Conservation (phyloP, 768 basidiomycete genomes). For the Pleurotus platypus region DNA sequence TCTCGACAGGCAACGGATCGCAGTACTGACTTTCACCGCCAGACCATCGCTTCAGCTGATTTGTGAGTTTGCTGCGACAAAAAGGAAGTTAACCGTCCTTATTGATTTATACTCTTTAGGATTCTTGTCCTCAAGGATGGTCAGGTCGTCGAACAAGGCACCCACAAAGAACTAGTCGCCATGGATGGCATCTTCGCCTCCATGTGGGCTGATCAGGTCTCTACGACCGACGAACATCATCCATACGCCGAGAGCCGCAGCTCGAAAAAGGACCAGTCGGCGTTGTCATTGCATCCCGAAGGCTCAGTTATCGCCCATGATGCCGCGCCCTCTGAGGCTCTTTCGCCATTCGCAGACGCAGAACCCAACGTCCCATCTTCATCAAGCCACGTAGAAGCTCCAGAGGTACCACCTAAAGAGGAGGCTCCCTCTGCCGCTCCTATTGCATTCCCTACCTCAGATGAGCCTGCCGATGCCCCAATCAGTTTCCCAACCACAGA, state of each 20-base stretch:
- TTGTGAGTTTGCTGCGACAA: conserved; percentile 37
- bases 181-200: conserved; percentile 70
- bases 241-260: conserved; percentile 29
- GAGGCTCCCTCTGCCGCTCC: conserved; percentile 10
- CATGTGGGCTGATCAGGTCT: conserved; percentile 88
- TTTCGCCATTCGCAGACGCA: conserved; percentile 29
- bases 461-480: conserved; percentile 12
- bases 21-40: conserved; percentile 13
- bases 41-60: conserved; percentile 60
- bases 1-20: conserved; percentile 1
- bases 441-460: conserved; percentile 1
- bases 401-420: conserved; percentile 4
- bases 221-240: conserved; percentile 53
- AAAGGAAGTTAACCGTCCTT: neutral
- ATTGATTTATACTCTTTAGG: conserved; percentile 31
- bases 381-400: conserved; percentile 11
- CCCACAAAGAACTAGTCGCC: conserved; percentile 73
- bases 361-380: conserved; percentile 12
- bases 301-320: conserved; percentile 23
- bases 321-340: conserved; percentile 10
- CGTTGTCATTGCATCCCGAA: conserved; percentile 33
- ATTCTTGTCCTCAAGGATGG: conserved; percentile 93
- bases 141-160: conserved; percentile 79
- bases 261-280: conserved; percentile 36
- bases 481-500: conserved; percentile 6